Conservation (phyloP, 2,329 filamentous ascomycete genomes). For the Reticulascus tulasneorum region DNA sequence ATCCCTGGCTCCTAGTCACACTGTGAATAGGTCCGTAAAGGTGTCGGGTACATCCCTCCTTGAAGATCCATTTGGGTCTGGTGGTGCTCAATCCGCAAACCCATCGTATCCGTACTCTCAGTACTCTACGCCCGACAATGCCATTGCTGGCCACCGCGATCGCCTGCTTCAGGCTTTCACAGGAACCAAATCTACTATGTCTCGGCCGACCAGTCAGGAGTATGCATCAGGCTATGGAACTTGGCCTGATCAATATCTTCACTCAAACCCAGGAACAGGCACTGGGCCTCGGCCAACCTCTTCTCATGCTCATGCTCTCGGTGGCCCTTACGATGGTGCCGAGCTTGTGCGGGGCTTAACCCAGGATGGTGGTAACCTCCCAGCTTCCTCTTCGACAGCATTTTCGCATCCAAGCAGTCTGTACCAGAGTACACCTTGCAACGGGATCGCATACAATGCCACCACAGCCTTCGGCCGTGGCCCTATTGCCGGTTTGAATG, state of each 20-base stretch:
- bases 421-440: slow-evolving; percentile 42
- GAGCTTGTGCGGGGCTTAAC: slow-evolving; percentile 14
- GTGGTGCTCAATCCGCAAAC: too few species aligned
- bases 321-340: slow-evolving; percentile 13
- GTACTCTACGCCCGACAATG: slow-evolving; percentile 4
- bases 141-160: slow-evolving; percentile 24
- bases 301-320: slow-evolving; percentile 5
- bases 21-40: neutral
- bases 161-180: slow-evolving; percentile 31
- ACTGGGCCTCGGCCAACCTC: slow-evolving; percentile 5
- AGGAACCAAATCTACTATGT: slow-evolving; percentile 1
- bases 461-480: slow-evolving; percentile 11
- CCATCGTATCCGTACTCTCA: too few species aligned
- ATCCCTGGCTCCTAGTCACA: neutral
- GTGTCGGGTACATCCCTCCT: slow-evolving; percentile 9
- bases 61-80: slow-evolving; percentile 25
- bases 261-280: slow-evolving; percentile 1
- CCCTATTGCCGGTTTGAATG: slow-evolving; percentile 9
- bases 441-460: slow-evolving; percentile 14
- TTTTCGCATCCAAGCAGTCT: slow-evolving; percentile 50
- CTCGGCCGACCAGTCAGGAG: slow-evolving; percentile 12
- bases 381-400: slow-evolving; percentile 23
- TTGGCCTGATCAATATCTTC: slow-evolving; percentile 8
- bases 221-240: slow-evolving; percentile 6
- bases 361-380: slow-evolving; percentile 13